These are phyloP conservation scores for Pythium volutum DNA, from an alignment of 352 stramenopile species.

Conservation along the genomic window DNA sequence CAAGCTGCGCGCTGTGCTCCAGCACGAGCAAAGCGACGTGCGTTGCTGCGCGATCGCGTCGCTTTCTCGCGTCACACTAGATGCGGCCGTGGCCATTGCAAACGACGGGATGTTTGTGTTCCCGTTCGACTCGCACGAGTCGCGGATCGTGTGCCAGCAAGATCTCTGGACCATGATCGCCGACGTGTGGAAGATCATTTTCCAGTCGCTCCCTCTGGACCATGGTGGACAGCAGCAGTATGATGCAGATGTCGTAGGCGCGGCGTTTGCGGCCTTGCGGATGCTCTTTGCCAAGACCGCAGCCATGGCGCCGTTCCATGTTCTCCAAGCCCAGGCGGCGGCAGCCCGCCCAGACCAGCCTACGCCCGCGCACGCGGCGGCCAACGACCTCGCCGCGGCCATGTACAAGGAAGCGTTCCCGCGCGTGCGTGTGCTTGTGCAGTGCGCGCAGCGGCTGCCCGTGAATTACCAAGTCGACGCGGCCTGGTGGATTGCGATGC, in stretches of 20 bases:
- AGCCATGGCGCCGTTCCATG: slow-evolving; percentile 31
- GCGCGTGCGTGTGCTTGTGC: slow-evolving; percentile 44
- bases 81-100: slow-evolving; percentile 45
- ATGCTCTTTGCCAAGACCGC: slow-evolving; percentile 23
- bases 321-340: slow-evolving; percentile 27
- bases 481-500: slow-evolving; percentile 61
- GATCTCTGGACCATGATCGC: slow-evolving; percentile 70
- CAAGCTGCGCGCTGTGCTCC: slow-evolving; percentile 61
- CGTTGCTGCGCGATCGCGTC: slow-evolving; percentile 56
- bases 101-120: slow-evolving; percentile 63
- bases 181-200: slow-evolving; percentile 83
- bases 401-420: slow-evolving; percentile 70
- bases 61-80: slow-evolving; percentile 51
- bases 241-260: slow-evolving; percentile 29
- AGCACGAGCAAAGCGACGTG: slow-evolving; percentile 64
- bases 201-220: slow-evolving; percentile 47
- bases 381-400: slow-evolving; percentile 62
- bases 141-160: slow-evolving; percentile 76
- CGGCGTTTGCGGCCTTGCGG: slow-evolving; percentile 56
- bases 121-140: slow-evolving; percentile 81
- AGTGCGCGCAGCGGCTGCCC: slow-evolving; percentile 41
- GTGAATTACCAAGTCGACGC: slow-evolving; percentile 63
- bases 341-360: neutral
- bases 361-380: slow-evolving; percentile 31
- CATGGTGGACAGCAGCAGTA: slow-evolving; percentile 10